Base-by-base conservation (phyloP, 371 early-diverging fungal genomes). In the Sanchytrium tribonematis region DNA sequence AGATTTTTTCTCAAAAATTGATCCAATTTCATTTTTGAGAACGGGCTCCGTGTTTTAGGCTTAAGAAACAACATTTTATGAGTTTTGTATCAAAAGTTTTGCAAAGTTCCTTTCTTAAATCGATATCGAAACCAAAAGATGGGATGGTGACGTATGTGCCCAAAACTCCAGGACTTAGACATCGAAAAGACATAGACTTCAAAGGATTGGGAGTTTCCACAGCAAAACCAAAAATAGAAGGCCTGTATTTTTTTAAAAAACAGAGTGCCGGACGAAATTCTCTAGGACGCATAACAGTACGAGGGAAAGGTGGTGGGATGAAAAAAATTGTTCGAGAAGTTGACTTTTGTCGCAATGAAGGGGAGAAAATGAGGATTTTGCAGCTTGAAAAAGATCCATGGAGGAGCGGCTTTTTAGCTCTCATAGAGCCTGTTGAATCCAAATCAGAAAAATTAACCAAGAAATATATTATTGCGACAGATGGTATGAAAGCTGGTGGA, bases 21-120 rank as follows among this genome's bases (percentile, higher is more conserved):
- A 22, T 48, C 48, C 48, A 48, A 48, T 48, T 48, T 48, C 48
- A 48, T 48, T n/a, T n/a, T n/a, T n/a, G n/a, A n/a, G n/a, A n/a
- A n/a, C n/a, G n/a, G n/a, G n/a, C n/a, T n/a, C n/a, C n/a, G n/a
- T n/a, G n/a, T n/a, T n/a, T n/a, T n/a, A n/a, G n/a, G n/a, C n/a
- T n/a, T n/a, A n/a, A n/a, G n/a, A n/a, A n/a, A n/a, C n/a, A n/a
- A n/a, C n/a, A n/a, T n/a, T n/a, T n/a, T n/a, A n/a, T n/a, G n/a
- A n/a, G n/a, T n/a, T n/a, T n/a, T n/a, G n/a, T n/a, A n/a, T n/a
- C n/a, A n/a, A n/a, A n/a, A n/a, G n/a, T n/a, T n/a, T n/a, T n/a
- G n/a, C n/a, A n/a, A n/a, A n/a, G n/a, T n/a, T n/a, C n/a, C n/a
- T 48, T 48, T 22, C 22, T 48, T 12, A 5, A 48, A 48, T 48